Evolutionary conservation across 2,329 filamentous ascomycete genomes (phyloP), one percentile per base, ranked within the genome.

Genomic region (Cladophialophora chaetospira): DNA sequence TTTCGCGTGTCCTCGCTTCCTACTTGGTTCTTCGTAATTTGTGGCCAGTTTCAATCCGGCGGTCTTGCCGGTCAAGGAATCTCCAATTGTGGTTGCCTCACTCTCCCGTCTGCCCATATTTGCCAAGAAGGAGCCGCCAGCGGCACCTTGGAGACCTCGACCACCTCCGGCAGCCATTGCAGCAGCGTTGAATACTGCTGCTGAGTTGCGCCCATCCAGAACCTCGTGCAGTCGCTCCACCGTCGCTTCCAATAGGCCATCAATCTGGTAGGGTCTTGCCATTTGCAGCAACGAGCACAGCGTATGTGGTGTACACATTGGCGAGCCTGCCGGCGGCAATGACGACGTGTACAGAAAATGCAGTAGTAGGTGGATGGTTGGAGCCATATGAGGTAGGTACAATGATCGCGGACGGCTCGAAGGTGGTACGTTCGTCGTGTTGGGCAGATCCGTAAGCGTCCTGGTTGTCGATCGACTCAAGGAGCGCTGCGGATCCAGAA

Each of bases 81-180:
- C 57, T n/a, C 13, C 60, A 40, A 62, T 53, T 8, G 60, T 58
- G 54, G 35, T 64, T 19, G 63, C 59, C 33, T 61, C 57, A 19
- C 63, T 63, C 50, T 63, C 64, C 15, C 62, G 55, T 48, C 72
- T 69, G 56, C 66, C 81, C 71, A 68, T 72, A 63, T 61, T 76
- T 65, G 72, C 74, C 28, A 73, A 68, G n/a, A n/a, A n/a, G 3
- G 68, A 77, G 21, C 73, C 73, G 4, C 83, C 78, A 65, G 82
- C 85, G 33, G 80, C 75, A 67, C 84, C 89, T 51, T 88, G 86
- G 25, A 93, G 89, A 45, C 89, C 89, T 45, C 91, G 85, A 0
- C 94, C 94, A 23, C 94, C 92, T 9, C 94, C 94, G 1, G 94
- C 94, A 0, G 92, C 94, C 94, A 97, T 97, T 51, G 94, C 94